Conservation (phyloP, 768 basidiomycete genomes). For the Leucocoprinus sp. region DNA sequence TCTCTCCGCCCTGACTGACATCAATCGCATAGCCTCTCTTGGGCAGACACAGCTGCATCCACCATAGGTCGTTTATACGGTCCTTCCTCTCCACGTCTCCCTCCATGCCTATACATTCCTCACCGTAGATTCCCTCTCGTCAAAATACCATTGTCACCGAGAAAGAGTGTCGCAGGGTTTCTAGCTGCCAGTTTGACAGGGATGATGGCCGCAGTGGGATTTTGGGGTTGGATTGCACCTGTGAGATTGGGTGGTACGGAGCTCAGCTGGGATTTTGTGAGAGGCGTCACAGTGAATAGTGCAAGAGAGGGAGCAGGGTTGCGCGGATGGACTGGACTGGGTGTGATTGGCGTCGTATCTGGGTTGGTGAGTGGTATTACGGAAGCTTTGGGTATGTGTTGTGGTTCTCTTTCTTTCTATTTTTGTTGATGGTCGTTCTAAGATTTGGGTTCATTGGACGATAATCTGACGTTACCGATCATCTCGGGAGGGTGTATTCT, state of each 20-base stretch:
- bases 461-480: slow-evolving; percentile 1
- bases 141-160: slow-evolving; percentile 63
- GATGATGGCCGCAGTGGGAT: slow-evolving; percentile 51
- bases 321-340: slow-evolving; percentile 40
- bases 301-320: slow-evolving; percentile 18
- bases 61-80: slow-evolving; percentile 86
- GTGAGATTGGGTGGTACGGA: slow-evolving; percentile 27
- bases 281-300: slow-evolving; percentile 10
- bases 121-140: slow-evolving; percentile 20
- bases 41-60: slow-evolving; percentile 94
- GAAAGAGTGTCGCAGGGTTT: slow-evolving; percentile 84
- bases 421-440: slow-evolving; percentile 8
- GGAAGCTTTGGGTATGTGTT: slow-evolving; percentile 76
- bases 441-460: slow-evolving; percentile 79
- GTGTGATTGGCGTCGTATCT: slow-evolving; percentile 49
- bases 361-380: slow-evolving; percentile 78
- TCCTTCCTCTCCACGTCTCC: slow-evolving; percentile 48
- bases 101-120: slow-evolving; percentile 23
- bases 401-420: slow-evolving; percentile 3
- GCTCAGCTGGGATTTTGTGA: slow-evolving; percentile 42
- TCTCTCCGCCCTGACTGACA: background rate
- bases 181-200: slow-evolving; percentile 71
- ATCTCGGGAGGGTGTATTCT: slow-evolving; percentile 5
- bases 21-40: slow-evolving; percentile 60
- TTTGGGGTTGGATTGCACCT: slow-evolving; percentile 63